Evolutionary conservation across 805 yeast species (phyloP), one percentile per base, ranked within the genome.

Genomic region (Priceomyces melissophilus): DNA sequence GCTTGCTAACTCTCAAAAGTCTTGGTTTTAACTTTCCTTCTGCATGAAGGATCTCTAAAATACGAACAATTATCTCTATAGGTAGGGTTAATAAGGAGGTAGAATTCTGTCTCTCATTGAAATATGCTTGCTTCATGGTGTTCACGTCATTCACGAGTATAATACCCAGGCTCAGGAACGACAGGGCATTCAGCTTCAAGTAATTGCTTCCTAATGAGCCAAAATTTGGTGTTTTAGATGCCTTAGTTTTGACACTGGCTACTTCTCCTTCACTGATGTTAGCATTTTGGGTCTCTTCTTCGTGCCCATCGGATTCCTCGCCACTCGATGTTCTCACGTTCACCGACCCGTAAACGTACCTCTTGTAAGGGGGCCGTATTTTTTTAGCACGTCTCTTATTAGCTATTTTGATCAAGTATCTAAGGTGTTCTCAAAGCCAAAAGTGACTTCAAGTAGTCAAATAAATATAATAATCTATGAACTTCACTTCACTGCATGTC

Each of bases 341-440:
- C 47, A 53, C 60, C 20, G 72, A 69, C 26, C 77, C 73, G 50
- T 79, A 80, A 35, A 76, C 88, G 59, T 87, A 87, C 60, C 82
- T 76, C 61, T 81, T 75, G 64, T 86, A 89, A 4, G 90, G 89
- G 41, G 89, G 88, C 47, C 82, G 81, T 35, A 76, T 70, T 71
- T 89, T 84, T 71, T 84, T 84, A 9, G 96, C 89, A 59, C 97
- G 76, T 55, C 90, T 67, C 62, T 88, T 89, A 64, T 89, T 89
- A 27, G 89, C 96, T 82, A 89, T 89, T 39, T 52, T 60, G 65
- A 42, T 33, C 20, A 39, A 23, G 4, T 20, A 8, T 20, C 8
- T 20, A 20, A 20, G 8, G 8, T 4, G 25, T 20, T 5, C 8
- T 20, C 25, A 8, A 20, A 8, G 25, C 25, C 7, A 20, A 20